These are phyloP conservation scores for Camellia granthamiana DNA, from an alignment of 148 eudicot species.

Conservation along the genomic window DNA sequence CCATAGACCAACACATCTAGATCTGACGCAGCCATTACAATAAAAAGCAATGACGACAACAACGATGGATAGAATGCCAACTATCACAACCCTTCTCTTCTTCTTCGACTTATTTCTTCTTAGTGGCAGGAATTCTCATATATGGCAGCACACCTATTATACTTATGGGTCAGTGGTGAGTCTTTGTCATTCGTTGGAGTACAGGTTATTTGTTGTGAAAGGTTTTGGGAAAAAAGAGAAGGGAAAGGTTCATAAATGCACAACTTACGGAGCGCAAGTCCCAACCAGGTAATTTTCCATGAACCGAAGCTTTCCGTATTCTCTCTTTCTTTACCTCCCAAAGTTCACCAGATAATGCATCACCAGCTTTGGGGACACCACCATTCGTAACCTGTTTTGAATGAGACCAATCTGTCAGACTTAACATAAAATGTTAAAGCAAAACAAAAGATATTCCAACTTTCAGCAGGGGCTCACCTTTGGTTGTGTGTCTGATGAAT, in stretches of 20 bases:
- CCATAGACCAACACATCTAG: too few species aligned
- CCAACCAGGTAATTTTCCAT: constrained; percentile 92
- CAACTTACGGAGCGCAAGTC: constrained; percentile 91
- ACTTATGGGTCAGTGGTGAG: too few species aligned
- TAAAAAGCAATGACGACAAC: too few species aligned
- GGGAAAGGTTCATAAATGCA: constrained; percentile 6
- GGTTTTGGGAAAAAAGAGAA: neutral
- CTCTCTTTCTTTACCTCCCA: constrained; percentile 95
- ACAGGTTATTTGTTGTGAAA: too few species aligned
- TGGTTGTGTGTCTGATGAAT: constrained; percentile 74
- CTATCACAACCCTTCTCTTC: too few species aligned
- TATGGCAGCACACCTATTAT: too few species aligned
- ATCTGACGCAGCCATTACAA: too few species aligned
- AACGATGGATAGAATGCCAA: too few species aligned
- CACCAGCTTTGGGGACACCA: constrained; percentile 68
- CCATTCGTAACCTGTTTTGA: constrained; percentile 57
- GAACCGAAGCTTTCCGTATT: constrained; percentile 64
- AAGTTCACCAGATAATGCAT: constrained; percentile 97
- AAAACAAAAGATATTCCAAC: constrained; percentile 7
- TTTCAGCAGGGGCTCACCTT: constrained; percentile 45
- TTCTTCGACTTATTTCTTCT: too few species aligned
- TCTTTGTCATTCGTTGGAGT: too few species aligned
- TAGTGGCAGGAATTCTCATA: too few species aligned
- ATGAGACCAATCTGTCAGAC: constrained; percentile 14
- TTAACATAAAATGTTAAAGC: constrained; percentile 15